Evolutionary conservation across 371 early-diverging fungal genomes (phyloP).

Genomic region (Mortierella sp.): DNA sequence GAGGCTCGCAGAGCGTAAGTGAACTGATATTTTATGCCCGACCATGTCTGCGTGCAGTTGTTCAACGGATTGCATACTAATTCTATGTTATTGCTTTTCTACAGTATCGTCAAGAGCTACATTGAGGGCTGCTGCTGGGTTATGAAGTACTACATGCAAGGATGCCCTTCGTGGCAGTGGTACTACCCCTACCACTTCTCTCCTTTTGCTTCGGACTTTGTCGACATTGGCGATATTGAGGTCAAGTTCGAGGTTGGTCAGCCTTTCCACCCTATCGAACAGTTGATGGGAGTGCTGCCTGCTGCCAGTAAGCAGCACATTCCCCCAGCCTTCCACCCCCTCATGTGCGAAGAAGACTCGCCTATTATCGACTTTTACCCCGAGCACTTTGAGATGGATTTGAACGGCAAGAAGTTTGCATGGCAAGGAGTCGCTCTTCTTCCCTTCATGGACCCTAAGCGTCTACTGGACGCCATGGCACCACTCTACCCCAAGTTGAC

Average conservation of each 20-base stretch:
- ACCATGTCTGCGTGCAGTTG: background rate
- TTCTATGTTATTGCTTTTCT: background rate
- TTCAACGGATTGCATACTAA: background rate
- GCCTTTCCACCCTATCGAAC: constrained; percentile 97
- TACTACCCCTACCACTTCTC: constrained; percentile 99
- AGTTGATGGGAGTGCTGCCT: constrained; percentile 99
- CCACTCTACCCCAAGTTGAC: constrained; percentile 77
- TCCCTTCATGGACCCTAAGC: constrained; percentile 92
- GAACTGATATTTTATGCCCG: background rate
- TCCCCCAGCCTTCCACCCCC: constrained; percentile 80
- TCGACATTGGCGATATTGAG: constrained; percentile 79
- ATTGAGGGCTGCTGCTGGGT: constrained; percentile 99
- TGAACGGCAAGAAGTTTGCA: constrained; percentile 98
- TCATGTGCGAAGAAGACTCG: constrained; percentile 91
- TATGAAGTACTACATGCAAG: constrained; percentile 96
- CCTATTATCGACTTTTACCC: constrained; percentile 97
- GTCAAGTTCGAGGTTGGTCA: constrained; percentile 84
- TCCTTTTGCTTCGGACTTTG: constrained; percentile 95
- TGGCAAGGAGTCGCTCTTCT: constrained; percentile 98
- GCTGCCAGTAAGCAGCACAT: constrained; percentile 88
- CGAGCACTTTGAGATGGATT: constrained; percentile 90
- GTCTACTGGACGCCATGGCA: constrained; percentile 85
- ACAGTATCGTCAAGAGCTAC: constrained; percentile 88
- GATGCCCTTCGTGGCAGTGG: constrained; percentile 98
- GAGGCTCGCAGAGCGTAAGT: constrained; percentile 71